Percentiles rank a stretch among this genome's conserved stretches.
Evolutionary conservation across 495 filamentous ascomycete genomes (phyloP).

Genomic region (Hypoxylon rickii): DNA sequence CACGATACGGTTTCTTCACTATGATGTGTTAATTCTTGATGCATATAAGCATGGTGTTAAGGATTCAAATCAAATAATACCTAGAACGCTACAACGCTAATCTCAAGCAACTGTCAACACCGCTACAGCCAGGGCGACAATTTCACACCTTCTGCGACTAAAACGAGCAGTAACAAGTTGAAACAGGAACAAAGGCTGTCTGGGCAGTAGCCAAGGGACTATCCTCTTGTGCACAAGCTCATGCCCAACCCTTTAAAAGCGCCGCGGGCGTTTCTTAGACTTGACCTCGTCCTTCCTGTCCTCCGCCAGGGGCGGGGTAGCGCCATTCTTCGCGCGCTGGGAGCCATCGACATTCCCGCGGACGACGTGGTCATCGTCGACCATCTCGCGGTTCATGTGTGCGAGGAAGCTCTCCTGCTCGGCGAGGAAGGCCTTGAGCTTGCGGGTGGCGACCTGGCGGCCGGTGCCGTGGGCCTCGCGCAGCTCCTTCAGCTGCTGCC

Average conservation of each 20-base stretch:
- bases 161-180: no score
- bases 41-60: no score
- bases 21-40: no score
- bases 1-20: no score
- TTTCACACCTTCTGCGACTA: neutral
- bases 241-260: neutral
- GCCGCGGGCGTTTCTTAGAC: constrained; percentile 29
- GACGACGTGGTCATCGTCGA: constrained; percentile 58
- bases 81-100: constrained; percentile 19
- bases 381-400: constrained; percentile 61
- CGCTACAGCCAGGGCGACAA: neutral
- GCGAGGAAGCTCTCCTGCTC: constrained; percentile 60
- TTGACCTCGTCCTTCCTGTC: constrained; percentile 7
- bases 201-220: neutral
- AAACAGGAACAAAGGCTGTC: no score
- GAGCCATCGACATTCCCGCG: constrained; percentile 42
- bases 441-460: constrained; percentile 47
- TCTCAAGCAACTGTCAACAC: constrained; percentile 1
- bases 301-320: no score
- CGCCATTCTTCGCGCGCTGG: constrained; percentile 12
- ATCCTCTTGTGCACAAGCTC: neutral
- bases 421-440: constrained; percentile 51
- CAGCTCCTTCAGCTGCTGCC: constrained; percentile 49
- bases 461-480: constrained; percentile 49
- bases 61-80: constrained; percentile 5